Percentiles rank a stretch among this genome's conserved stretches.
Evolutionary conservation across 192 early-diverging fungal species (phyloP).

Genomic region (Neocallimastix lanati): DNA sequence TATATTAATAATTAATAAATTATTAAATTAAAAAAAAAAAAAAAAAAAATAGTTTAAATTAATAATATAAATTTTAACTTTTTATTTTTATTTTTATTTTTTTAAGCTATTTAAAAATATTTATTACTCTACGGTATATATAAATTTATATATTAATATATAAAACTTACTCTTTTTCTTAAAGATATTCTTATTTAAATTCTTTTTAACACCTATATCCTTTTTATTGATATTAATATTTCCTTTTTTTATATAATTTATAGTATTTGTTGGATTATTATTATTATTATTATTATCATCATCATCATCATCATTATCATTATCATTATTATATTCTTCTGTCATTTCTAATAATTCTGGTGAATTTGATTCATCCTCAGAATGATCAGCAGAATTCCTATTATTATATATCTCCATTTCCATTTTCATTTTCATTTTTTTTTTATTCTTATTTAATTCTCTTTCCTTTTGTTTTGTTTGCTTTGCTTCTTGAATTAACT

Average conservation of each 20-base stretch:
- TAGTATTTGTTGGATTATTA: too few relatives aligned
- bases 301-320: not conserved
- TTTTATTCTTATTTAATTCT: not conserved
- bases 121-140: not conserved
- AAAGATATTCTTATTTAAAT: not conserved
- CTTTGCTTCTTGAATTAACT: constrained; percentile 28
- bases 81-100: too few relatives aligned
- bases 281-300: not conserved
- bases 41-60: too few relatives aligned
- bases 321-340: not conserved
- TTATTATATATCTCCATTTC: too few relatives aligned
- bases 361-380: not conserved
- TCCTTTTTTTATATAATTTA: not conserved
- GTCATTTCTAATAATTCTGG: not conserved
- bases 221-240: not conserved
- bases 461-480: not conserved
- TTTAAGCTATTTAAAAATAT: too few relatives aligned
- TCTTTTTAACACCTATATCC: not conserved
- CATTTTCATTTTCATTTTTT: too few relatives aligned
- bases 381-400: not conserved
- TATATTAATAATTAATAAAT: too few relatives aligned
- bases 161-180: not conserved
- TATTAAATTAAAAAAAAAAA: too few relatives aligned
- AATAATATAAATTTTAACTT: too few relatives aligned
- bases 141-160: not conserved